These are phyloP conservation scores for Sarcocystis neurona DNA, from an alignment of 169 alveolate species.

Conservation along the genomic window DNA sequence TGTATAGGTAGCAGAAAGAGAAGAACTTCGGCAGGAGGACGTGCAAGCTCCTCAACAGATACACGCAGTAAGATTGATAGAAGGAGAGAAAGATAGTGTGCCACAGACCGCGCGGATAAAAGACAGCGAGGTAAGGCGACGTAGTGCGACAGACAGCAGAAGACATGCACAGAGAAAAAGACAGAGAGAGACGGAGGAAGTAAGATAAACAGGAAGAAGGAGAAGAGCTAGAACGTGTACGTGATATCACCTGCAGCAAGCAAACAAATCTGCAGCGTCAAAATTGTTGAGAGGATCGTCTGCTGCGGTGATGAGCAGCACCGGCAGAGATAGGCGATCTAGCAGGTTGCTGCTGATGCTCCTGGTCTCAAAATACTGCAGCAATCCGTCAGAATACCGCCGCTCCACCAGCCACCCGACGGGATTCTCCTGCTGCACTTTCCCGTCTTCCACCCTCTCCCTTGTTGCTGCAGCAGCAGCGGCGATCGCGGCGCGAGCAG, in stretches of 20 bases:
- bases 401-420: neutral
- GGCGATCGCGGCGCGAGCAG: neutral
- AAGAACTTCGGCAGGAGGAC: too few relatives aligned
- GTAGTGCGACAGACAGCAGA: too few relatives aligned
- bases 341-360: neutral
- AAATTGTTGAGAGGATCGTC: slow-evolving; percentile 29
- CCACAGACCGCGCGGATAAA: too few relatives aligned
- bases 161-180: too few relatives aligned
- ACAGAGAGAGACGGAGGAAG: too few relatives aligned
- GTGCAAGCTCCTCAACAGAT: too few relatives aligned
- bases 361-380: neutral
- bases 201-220: too few relatives aligned
- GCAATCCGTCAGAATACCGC: slow-evolving; percentile 1
- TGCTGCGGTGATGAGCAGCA: neutral
- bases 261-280: neutral
- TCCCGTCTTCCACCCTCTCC: neutral
- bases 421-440: neutral
- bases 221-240: too few relatives aligned
- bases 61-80: too few relatives aligned
- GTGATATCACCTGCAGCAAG: slow-evolving; percentile 37
- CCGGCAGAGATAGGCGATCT: slow-evolving; percentile 1
- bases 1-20: too few relatives aligned
- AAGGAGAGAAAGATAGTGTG: too few relatives aligned
- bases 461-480: neutral
- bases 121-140: too few relatives aligned